Percentiles rank a stretch among this genome's conserved stretches.
Conservation (phyloP, 2,329 filamentous ascomycete genomes). For the Exophiala calicioides region DNA sequence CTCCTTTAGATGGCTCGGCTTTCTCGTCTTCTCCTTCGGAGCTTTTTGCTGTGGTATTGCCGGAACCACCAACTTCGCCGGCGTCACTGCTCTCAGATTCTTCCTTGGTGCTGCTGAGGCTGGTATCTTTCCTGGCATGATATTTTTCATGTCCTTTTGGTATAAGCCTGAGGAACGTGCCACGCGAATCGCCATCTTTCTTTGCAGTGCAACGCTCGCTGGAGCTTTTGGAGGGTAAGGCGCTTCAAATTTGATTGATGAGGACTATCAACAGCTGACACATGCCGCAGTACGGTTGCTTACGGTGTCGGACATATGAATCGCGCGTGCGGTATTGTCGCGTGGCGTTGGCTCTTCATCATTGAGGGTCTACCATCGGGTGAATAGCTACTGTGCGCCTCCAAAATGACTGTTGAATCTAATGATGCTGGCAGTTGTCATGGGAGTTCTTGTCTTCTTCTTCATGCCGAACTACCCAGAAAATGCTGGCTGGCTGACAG, state of each 20-base stretch:
- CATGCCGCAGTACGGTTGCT: constrained; percentile 1
- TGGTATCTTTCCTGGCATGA: constrained; percentile 56
- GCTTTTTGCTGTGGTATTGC: constrained; percentile 48
- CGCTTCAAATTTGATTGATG: constrained; percentile 51
- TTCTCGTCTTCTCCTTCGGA: constrained; percentile 34
- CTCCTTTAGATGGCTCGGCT: constrained; percentile 40
- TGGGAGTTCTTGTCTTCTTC: constrained; percentile 2
- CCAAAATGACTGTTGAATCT: neutral
- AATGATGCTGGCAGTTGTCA: constrained; percentile 1
- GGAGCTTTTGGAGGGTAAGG: constrained; percentile 63
- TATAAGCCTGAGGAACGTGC: constrained; percentile 61
- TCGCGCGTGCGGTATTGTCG: constrained; percentile 44
- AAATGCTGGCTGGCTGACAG: constrained; percentile 3
- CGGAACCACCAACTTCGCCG: constrained; percentile 50
- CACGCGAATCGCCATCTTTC: constrained; percentile 61
- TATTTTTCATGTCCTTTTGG: constrained; percentile 63
- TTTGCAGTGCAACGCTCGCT: constrained; percentile 58
- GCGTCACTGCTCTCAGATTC: constrained; percentile 53
- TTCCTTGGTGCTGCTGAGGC: constrained; percentile 55
- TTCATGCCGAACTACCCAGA: constrained; percentile 8
- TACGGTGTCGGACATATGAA: constrained; percentile 49
- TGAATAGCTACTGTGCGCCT: neutral
- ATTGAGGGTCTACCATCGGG: constrained; percentile 18
- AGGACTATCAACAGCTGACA: neutral
- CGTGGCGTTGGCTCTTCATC: constrained; percentile 33